These are phyloP conservation scores for Backusella circina DNA, from an alignment of 192 early-diverging fungal genomes.

Conservation along the genomic window DNA sequence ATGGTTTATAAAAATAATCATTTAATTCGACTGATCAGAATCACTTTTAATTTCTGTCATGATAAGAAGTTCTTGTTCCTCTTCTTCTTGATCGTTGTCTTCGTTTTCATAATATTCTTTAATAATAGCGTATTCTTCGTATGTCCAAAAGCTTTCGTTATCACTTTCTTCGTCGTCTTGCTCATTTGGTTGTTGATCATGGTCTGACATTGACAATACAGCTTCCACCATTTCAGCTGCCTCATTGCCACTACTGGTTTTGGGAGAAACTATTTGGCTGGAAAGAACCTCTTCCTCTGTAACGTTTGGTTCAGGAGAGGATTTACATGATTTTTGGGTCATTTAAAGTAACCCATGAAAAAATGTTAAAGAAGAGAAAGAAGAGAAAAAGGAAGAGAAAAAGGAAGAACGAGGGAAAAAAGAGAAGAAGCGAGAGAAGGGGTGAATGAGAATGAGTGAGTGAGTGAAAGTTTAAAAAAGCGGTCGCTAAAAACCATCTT, in stretches of 20 bases:
- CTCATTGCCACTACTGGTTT: not conserved
- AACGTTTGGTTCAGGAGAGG: not conserved
- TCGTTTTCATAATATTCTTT: slow-evolving; percentile 18
- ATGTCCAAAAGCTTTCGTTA: slow-evolving; percentile 7
- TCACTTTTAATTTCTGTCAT: not conserved
- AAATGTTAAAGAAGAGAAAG: not conserved
- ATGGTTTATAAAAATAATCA: not conserved
- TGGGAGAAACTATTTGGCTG: not conserved
- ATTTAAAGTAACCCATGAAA: slow-evolving; percentile 3
- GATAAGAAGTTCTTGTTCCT: slow-evolving; percentile 9
- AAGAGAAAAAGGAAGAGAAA: not conserved
- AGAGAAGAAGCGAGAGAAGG: not conserved
- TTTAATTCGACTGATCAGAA: not conserved
- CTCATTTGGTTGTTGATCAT: not conserved
- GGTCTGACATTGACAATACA: slow-evolving; percentile 13
- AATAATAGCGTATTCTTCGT: slow-evolving; percentile 13
- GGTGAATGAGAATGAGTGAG: not conserved
- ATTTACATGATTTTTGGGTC: slow-evolving; percentile 12
- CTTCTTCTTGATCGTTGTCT: slow-evolving; percentile 19
- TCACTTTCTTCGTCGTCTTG: slow-evolving; percentile 4
- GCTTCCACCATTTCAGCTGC: slow-evolving; percentile 9
- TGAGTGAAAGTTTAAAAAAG: not conserved
- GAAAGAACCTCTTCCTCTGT: not conserved
- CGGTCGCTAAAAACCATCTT: not conserved
- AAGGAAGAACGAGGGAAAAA: not conserved